phyloP scores from a whole-genome alignment of 352 stramenopile genomes.

The Thalassiosira delicatula region DNA sequence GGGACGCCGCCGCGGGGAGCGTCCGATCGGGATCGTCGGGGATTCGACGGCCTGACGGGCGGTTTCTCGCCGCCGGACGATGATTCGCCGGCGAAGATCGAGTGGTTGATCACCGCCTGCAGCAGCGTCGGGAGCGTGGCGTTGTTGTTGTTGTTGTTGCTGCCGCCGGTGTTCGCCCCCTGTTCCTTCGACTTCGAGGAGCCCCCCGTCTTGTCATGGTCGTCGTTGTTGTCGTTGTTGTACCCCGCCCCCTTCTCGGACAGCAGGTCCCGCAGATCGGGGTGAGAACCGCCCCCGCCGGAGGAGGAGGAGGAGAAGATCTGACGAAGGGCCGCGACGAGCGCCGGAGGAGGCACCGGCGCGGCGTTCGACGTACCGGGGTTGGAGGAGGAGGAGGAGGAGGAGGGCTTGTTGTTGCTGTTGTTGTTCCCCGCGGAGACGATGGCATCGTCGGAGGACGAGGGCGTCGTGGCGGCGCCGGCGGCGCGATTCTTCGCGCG shows the following conservation, averaged over 20 bases:
- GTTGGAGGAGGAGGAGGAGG: not conserved
- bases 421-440: not conserved
- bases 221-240: too few relatives aligned
- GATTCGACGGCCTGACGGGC: not conserved
- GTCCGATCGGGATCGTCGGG: not conserved
- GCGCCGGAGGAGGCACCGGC: conserved; percentile 55
- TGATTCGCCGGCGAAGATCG: conserved; percentile 28
- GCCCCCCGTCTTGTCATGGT: not conserved
- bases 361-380: not conserved
- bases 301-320: conserved; percentile 48
- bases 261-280: conserved; percentile 41
- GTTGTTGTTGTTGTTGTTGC: too few relatives aligned
- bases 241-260: not conserved
- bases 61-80: not conserved
- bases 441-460: not conserved
- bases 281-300: not conserved
- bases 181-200: not conserved
- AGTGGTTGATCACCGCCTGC: conserved; percentile 48
- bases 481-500: conserved; percentile 53
- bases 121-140: conserved; percentile 55
- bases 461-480: too few relatives aligned
- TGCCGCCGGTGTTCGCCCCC: conserved; percentile 27
- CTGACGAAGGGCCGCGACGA: conserved; percentile 68
- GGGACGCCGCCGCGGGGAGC: not conserved
- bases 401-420: not conserved